Base-by-base conservation (phyloP, 2,329 filamentous ascomycete genomes). In the Coniochaeta ligniaria region DNA sequence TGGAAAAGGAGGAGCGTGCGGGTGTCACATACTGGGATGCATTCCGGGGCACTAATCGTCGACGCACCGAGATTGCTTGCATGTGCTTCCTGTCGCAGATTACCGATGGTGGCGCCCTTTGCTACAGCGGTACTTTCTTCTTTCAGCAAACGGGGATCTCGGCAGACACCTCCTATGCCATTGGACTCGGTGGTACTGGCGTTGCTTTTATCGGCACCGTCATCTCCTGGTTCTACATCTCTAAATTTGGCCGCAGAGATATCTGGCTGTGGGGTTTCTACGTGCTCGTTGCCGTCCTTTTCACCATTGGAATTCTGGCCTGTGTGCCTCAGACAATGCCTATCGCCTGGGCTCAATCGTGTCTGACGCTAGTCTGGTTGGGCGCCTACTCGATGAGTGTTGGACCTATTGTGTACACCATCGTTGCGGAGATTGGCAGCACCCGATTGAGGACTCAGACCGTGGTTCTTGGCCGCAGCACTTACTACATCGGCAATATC, bases 1-100 rank as follows among this genome's bases (percentile, higher is more conserved):
- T 96, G 12, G 92, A 96, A 72, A 82, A 90, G 69, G 82, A 83
- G 73, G 89, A 92, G 59, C 92, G 90, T 4, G 76, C 78, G 7
- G 91, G 91, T 33, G 85, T 90, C 6, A 86, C 81, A 59, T 96
- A 95, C 73, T 74, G 83, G 67, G 92, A 96, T 73, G 96, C 92
- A 76, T 96, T 96, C 82, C 87, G 82, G 71, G 91, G 92, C 12
- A 83, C 84, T 14, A 88, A 96, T 70, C 78, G 88, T 56, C 88
- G 92, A 61, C 85, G 92, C 28, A 96, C 92, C 1, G 91, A 91
- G 71, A 87, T 89, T 9, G 35, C 35, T 4, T 41, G 35, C 56
- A 58, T 58, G 56, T 28, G 26, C 38, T 58, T 58, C 56, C 7
- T 58, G 26, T 41, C 38, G 11, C 56, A 58, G 38, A 58, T 43